Conservation (phyloP, 2,329 filamentous ascomycete species). For the Didymella pinodella region DNA sequence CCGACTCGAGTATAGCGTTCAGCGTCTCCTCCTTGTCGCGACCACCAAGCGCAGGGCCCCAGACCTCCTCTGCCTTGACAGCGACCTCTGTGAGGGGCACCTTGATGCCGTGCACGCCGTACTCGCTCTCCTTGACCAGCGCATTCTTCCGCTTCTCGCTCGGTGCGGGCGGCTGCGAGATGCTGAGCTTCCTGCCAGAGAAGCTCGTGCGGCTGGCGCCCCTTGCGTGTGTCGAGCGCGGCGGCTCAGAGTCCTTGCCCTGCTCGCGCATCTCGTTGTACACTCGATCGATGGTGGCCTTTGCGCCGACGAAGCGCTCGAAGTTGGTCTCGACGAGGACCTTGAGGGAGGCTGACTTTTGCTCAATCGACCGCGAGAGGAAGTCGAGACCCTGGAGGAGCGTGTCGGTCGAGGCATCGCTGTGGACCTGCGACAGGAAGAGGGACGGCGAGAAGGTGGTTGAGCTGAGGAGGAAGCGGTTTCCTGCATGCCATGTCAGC, state of each 20-base stretch:
- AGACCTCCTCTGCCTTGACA: slow-evolving; percentile 94
- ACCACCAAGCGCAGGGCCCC: slow-evolving; percentile 91
- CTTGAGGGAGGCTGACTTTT: slow-evolving; percentile 96
- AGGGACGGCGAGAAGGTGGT: slow-evolving; percentile 92
- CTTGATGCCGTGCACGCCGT: slow-evolving; percentile 69
- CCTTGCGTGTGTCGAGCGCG: slow-evolving; percentile 65
- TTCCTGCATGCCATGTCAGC: slow-evolving; percentile 61
- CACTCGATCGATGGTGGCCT: slow-evolving; percentile 97
- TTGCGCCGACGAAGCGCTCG: slow-evolving; percentile 95
- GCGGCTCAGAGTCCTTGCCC: slow-evolving; percentile 60
- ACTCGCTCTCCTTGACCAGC: slow-evolving; percentile 80
- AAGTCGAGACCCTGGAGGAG: slow-evolving; percentile 83
- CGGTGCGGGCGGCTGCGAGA: slow-evolving; percentile 38
- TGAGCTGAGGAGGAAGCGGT: slow-evolving; percentile 93
- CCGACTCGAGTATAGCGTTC: slow-evolving; percentile 75
- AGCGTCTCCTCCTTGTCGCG: slow-evolving; percentile 89
- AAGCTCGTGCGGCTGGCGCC: slow-evolving; percentile 71
- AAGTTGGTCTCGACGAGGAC: slow-evolving; percentile 97
- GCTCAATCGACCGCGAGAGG: slow-evolving; percentile 90
- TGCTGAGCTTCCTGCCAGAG: slow-evolving; percentile 57
- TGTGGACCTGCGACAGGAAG: slow-evolving; percentile 92
- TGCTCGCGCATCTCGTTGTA: slow-evolving; percentile 93
- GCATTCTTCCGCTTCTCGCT: slow-evolving; percentile 83
- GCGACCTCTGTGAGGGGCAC: slow-evolving; percentile 86
- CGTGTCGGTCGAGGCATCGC: slow-evolving; percentile 80